Conservation (phyloP, 2,329 filamentous ascomycete genomes). For the Myriosclerotinia scirpicola region DNA sequence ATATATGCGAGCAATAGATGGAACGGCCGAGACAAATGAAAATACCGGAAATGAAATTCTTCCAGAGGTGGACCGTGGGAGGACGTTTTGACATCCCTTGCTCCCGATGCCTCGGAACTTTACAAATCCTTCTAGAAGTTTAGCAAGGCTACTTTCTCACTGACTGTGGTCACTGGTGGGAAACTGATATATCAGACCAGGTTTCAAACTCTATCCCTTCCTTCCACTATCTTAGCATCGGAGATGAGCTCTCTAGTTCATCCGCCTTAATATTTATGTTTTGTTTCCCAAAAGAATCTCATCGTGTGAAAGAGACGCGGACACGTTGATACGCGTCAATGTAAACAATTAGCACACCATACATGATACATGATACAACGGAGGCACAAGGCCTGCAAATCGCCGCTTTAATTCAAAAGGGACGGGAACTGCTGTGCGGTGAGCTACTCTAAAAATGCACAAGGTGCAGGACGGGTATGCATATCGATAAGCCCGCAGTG, state of each 20-base stretch:
- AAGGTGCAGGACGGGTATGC: neutral
- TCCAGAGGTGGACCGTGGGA: neutral
- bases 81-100: neutral
- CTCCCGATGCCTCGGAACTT: constrained; percentile 2
- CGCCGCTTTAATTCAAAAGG: neutral
- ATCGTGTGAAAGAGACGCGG: neutral
- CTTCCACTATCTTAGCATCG: neutral
- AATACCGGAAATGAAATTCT: constrained; percentile 4
- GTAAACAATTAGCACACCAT: neutral
- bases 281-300: neutral
- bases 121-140: constrained; percentile 5
- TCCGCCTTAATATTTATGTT: neutral
- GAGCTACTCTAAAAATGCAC: neutral
- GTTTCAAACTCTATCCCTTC: neutral
- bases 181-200: neutral
- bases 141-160: neutral
- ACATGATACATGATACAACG: too few species aligned
- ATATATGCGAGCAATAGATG: neutral
- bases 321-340: neutral
- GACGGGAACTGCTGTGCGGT: neutral
- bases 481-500: neutral
- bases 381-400: neutral
- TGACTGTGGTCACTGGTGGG: neutral
- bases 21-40: neutral
- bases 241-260: constrained; percentile 1